These are phyloP conservation scores for Chlamydomonas sp. DNA, from an alignment of 139 green algal species.

Conservation along the genomic window DNA sequence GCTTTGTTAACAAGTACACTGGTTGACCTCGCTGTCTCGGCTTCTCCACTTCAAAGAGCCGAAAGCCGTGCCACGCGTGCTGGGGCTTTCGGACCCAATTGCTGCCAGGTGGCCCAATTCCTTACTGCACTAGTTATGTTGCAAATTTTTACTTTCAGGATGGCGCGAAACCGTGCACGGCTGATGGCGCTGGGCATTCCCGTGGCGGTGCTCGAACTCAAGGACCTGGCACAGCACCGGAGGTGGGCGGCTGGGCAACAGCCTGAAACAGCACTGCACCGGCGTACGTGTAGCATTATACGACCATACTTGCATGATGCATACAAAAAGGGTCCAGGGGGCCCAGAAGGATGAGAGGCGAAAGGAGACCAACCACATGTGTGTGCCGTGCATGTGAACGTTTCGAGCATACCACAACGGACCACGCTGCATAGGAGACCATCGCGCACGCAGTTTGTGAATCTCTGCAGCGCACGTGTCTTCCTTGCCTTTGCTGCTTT, in stretches of 20 bases:
- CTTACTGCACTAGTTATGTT: not conserved
- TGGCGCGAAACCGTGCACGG: conserved; percentile 51
- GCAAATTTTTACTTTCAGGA: conserved; percentile 17
- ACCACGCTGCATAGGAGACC: not conserved
- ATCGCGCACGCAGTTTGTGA: not conserved
- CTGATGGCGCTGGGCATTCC: conserved; percentile 51
- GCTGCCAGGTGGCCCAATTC: not conserved
- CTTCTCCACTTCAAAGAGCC: no score
- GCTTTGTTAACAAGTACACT: no score
- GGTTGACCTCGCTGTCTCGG: no score
- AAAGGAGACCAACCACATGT: no score
- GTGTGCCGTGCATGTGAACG: no score
- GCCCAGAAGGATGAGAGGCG: no score
- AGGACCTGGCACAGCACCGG: conserved; percentile 14
- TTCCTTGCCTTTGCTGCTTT: not conserved
- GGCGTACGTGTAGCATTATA: not conserved
- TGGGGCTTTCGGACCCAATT: no score
- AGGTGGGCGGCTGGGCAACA: not conserved
- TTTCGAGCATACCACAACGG: no score
- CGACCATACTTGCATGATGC: not conserved
- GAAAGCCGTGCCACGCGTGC: no score
- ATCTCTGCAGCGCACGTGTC: not conserved
- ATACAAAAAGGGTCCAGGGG: no score
- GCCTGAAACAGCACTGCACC: not conserved
- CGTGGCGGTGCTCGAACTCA: conserved; percentile 40